Base-by-base conservation (phyloP, 2,329 filamentous ascomycete genomes). In the Harringtonia lauricola region DNA sequence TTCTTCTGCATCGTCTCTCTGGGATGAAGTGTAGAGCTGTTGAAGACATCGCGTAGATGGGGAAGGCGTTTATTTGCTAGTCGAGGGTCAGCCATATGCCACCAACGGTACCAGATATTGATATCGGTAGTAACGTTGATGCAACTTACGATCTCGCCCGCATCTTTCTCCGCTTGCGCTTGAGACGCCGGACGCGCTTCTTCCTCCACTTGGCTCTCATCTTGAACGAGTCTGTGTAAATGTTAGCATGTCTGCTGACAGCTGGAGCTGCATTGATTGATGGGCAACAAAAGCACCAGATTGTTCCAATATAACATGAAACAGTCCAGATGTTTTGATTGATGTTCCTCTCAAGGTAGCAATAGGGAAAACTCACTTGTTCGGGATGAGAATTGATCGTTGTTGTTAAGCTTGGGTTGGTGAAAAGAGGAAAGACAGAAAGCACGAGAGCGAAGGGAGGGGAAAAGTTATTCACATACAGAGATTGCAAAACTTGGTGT, bases 81-180 rank as follows among this genome's bases (percentile, higher is more conserved):
- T 8, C 5, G 12, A n/a, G 12, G 30, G 12, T 31, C n/a, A n/a
- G n/a, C n/a, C n/a, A n/a, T n/a, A n/a, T n/a, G n/a, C n/a, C n/a
- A n/a, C n/a, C n/a, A n/a, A n/a, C n/a, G 13, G 28, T 8, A 29
- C 28, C 28, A 29, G 8, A 8, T 8, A 8, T 8, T 29, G 36
- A 36, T 13, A 26, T 10, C 24, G 24, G 10, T 10, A 10, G 24
- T 10, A 26, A 26, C 24, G 24, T 26, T 26, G 24, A 26, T 6
- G 10, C 10, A 10, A 74, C 88, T 79, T 79, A 96, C 92, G 82
- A 89, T 76, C 92, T 76, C 63, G 90, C 92, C 70, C 92, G 82
- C 75, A 92, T 95, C 90, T 98, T 98, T 88, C 92, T 94, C 77
- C 92, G 88, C 89, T 98, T 98, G 68, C 89, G 84, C 85, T 96